Evolutionary conservation across 2,329 filamentous ascomycete species (phyloP).

Genomic region (Cladophialophora yegresii): DNA sequence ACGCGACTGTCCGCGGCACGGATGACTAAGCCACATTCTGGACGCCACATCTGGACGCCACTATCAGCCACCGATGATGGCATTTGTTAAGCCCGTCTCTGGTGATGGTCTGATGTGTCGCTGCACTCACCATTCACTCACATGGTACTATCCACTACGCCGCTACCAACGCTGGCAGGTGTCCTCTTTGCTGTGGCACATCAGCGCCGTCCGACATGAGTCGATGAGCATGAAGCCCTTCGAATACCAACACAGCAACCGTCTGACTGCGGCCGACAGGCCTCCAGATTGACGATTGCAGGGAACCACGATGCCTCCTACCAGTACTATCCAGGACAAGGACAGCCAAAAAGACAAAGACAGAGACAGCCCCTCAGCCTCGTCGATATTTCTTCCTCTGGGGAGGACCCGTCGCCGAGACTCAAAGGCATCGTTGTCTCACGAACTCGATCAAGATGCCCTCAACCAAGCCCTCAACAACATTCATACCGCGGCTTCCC

Average conservation of each 20-base stretch:
- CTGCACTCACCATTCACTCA: not conserved
- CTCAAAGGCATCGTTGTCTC: slow-evolving; percentile 55
- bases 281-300: slow-evolving; percentile 18
- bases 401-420: slow-evolving; percentile 46
- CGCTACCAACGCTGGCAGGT: not conserved
- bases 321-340: slow-evolving; percentile 39
- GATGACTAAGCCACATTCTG: slow-evolving; percentile 6
- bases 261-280: slow-evolving; percentile 24
- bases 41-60: not conserved
- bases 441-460: slow-evolving; percentile 69
- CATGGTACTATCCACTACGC: not conserved
- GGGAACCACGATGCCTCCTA: not conserved
- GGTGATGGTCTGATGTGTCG: not conserved
- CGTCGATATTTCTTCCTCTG: slow-evolving; percentile 49
- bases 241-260: slow-evolving; percentile 14
- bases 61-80: not conserved
- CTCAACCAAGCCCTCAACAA: slow-evolving; percentile 77
- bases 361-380: slow-evolving; percentile 47
- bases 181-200: slow-evolving; percentile 5
- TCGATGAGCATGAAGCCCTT: slow-evolving; percentile 24
- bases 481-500: slow-evolving; percentile 86
- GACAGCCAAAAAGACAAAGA: slow-evolving; percentile 11
- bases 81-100: not conserved
- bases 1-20: not conserved
- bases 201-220: not conserved